These are phyloP conservation scores for Mesotaenium endlicherianum DNA, from an alignment of 139 green algal genomes.

Conservation along the genomic window DNA sequence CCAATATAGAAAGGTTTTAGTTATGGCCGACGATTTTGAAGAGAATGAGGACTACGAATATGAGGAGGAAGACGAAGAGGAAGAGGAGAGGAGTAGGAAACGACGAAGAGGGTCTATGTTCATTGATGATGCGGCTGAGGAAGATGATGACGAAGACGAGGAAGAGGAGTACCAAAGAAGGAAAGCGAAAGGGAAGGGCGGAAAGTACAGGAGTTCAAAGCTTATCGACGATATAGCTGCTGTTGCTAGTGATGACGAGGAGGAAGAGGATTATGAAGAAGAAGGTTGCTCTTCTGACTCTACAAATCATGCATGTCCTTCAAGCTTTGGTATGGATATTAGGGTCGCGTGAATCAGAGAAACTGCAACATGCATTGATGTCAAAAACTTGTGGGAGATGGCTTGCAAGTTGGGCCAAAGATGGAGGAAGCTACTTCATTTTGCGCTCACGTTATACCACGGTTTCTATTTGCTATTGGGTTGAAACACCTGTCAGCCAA, in stretches of 20 bases:
- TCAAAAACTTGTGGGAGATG: not conserved
- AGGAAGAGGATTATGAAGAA: slow-evolving; percentile 21
- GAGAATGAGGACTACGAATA: slow-evolving; percentile 26
- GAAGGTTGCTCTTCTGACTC: slow-evolving; percentile 13
- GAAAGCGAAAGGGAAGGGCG: slow-evolving; percentile 17
- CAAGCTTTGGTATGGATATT: not conserved
- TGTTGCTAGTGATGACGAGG: slow-evolving; percentile 53
- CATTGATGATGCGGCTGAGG: slow-evolving; percentile 41
- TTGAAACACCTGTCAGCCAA: too few relatives aligned
- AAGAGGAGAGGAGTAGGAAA: not conserved
- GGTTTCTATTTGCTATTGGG: not conserved
- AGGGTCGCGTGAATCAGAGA: not conserved
- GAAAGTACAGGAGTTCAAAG: not conserved
- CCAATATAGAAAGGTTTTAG: too few relatives aligned
- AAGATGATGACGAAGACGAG: slow-evolving; percentile 42
- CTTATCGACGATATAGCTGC: slow-evolving; percentile 49
- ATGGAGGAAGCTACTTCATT: not conserved
- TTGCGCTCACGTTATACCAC: not conserved
- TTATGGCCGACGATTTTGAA: too few relatives aligned
- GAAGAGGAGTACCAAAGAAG: slow-evolving; percentile 46
- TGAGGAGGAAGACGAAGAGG: slow-evolving; percentile 7
- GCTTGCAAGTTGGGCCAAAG: not conserved
- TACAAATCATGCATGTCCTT: not conserved
- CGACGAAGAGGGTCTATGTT: not conserved
- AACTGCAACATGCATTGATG: not conserved